These are phyloP conservation scores for Posidonia oceanica DNA, from an alignment of 116 monocot genomes.

Conservation along the genomic window DNA sequence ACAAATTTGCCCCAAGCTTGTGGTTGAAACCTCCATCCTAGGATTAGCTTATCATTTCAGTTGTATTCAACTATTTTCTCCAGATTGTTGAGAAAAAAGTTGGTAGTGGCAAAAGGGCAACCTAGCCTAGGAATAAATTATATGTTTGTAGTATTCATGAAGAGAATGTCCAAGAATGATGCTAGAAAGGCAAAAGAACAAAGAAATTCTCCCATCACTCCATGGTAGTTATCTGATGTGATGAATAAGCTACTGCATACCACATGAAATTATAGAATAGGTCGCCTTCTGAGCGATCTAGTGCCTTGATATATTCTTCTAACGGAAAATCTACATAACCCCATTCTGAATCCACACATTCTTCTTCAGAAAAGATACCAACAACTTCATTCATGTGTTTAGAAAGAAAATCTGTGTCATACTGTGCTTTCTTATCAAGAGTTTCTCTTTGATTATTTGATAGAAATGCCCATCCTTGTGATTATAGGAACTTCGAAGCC, in stretches of 20 bases:
- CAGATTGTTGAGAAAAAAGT: too few species aligned
- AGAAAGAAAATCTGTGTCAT: conserved; percentile 11
- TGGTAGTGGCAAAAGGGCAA: too few species aligned
- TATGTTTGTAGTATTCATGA: too few species aligned
- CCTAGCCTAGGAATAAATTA: too few species aligned
- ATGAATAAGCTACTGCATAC: conserved; percentile 49
- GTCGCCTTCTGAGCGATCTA: conserved; percentile 75
- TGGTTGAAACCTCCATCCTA: too few species aligned
- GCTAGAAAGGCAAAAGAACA: too few species aligned
- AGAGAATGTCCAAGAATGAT: too few species aligned
- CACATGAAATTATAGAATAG: conserved; percentile 72
- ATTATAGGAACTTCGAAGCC: conserved; percentile 44
- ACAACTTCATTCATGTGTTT: conserved; percentile 43
- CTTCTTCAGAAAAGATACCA: conserved; percentile 55
- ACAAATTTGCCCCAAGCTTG: too few species aligned
- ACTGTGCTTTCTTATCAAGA: conserved; percentile 11
- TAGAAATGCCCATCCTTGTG: conserved; percentile 47
- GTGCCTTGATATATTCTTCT: conserved; percentile 90
- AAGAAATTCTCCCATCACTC: too few species aligned
- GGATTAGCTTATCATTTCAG: too few species aligned
- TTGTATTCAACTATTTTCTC: too few species aligned
- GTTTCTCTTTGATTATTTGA: conserved; percentile 22
- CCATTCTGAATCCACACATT: conserved; percentile 52
- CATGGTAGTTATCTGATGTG: too few species aligned
- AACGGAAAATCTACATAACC: conserved; percentile 59